Base-by-base conservation (phyloP, 192 early-diverging fungal genomes). In the Rhizophagus clarus region DNA sequence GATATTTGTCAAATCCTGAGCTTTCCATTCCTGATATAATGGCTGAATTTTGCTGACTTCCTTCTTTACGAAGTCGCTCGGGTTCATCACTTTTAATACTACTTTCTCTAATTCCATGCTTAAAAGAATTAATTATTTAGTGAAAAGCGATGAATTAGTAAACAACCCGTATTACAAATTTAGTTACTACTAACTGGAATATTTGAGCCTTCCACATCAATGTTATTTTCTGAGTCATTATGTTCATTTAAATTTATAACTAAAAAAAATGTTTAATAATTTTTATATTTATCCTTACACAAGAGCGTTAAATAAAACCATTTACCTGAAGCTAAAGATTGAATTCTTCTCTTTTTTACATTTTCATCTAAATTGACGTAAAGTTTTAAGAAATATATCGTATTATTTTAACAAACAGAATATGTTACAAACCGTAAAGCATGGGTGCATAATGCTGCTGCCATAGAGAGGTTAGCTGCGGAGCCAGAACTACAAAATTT, bases 381-480 rank as follows among this genome's bases (percentile, higher is more conserved):
- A 32, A 67, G 64, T 29, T n/a, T 32, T 2, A 66, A 29, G 24
- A 8, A 14, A 12, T 12, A 12, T 12, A 29, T 29, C 12, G 10
- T 11, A 29, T 29, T 7, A 66, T 28, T 66, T 9, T 17, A 51
- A 29, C 47, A 74, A 74, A n/a, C 15, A 45, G 51, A 22, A 56
- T 7, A 6, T 7, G 20, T 2, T 26, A 61, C 10, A 22, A 69
- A 79, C 77, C 67, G 37, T 70, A 47, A 34, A 79, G 56, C 34
- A 79, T 68, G n/a, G 77, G 77, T 4, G 77, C 49, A 37, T 51
- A 79, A 79, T 79, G 66, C 3, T 37, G 31, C 0, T 70, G 26
- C 77, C 77, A 79, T 22, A 79, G 34, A 22, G 64, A 29, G 40
- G 31, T 28, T 6, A 79, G n/a, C 61, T 69, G 20, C 37, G 28